Percentiles rank a stretch among this genome's conserved stretches.
Conservation (phyloP, 2,329 filamentous ascomycete genomes). For the Fusarium albidum region DNA sequence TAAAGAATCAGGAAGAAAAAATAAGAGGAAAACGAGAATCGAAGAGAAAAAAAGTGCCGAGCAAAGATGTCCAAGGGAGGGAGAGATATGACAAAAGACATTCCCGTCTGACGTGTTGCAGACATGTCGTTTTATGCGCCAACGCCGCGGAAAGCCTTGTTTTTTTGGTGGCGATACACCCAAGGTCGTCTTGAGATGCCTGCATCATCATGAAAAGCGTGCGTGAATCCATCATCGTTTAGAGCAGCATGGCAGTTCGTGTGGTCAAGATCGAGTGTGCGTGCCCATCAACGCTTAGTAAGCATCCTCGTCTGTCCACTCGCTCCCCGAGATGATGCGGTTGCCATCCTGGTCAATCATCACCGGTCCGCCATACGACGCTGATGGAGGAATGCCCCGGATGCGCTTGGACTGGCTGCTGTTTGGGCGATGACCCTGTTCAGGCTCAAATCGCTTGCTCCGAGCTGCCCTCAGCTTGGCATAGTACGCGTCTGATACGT, state of each 20-base stretch:
- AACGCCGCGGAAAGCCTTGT: slow-evolving; percentile 21
- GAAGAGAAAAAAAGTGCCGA: slow-evolving; percentile 8
- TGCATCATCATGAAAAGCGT: slow-evolving; percentile 41
- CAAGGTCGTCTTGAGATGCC: slow-evolving; percentile 41
- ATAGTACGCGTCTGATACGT: slow-evolving; percentile 81
- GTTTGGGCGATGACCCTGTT: slow-evolving; percentile 52
- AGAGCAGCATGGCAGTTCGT: slow-evolving; percentile 31
- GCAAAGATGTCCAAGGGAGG: slow-evolving; percentile 29
- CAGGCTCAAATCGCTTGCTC: slow-evolving; percentile 68
- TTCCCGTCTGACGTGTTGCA: slow-evolving; percentile 17
- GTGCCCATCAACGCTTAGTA: slow-evolving; percentile 49
- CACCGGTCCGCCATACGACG: slow-evolving; percentile 55
- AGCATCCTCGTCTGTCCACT: slow-evolving; percentile 73
- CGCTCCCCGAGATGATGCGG: slow-evolving; percentile 69
- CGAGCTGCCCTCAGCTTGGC: slow-evolving; percentile 76
- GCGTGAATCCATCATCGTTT: slow-evolving; percentile 40
- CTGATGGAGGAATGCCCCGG: slow-evolving; percentile 60
- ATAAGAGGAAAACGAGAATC: slow-evolving; percentile 10
- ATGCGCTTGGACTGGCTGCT: slow-evolving; percentile 61
- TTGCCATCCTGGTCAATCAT: slow-evolving; percentile 67
- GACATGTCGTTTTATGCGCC: slow-evolving; percentile 27
- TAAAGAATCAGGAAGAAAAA: slow-evolving; percentile 17
- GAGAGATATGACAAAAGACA: slow-evolving; percentile 14
- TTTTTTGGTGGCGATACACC: slow-evolving; percentile 25
- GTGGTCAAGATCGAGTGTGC: slow-evolving; percentile 5